Evolutionary conservation across 768 basidiomycete species (phyloP).

Genomic region (Gymnopilus junonius): DNA sequence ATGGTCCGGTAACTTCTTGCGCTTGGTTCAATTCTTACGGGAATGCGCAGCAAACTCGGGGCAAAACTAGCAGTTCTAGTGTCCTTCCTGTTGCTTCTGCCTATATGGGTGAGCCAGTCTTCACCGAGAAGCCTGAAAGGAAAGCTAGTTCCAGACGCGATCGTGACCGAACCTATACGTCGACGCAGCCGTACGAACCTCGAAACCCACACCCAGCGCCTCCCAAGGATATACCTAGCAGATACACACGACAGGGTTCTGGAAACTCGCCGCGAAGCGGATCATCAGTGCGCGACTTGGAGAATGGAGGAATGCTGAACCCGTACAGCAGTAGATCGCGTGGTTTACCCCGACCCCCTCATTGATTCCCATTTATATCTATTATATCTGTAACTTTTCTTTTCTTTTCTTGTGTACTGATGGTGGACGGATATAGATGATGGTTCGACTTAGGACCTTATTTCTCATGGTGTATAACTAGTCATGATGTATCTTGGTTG

Average conservation of each 20-base stretch:
- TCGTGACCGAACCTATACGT: constrained; percentile 16
- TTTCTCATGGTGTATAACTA: constrained; percentile 4
- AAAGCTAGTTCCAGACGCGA: constrained; percentile 29
- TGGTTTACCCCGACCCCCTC: constrained; percentile 17
- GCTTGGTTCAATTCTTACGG: constrained; percentile 71
- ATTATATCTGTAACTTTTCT: constrained; percentile 19
- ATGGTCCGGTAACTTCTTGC: constrained; percentile 68
- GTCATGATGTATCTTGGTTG: neutral
- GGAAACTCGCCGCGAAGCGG: constrained; percentile 38
- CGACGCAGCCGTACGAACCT: constrained; percentile 21
- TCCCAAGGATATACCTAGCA: constrained; percentile 19
- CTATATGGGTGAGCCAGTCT: constrained; percentile 21
- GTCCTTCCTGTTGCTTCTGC: constrained; percentile 40
- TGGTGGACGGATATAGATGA: constrained; percentile 18
- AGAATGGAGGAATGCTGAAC: constrained; percentile 48
- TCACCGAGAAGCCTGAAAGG: constrained; percentile 32
- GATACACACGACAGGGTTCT: constrained; percentile 36
- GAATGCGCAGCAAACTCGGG: constrained; percentile 36
- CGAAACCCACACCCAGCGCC: constrained; percentile 25
- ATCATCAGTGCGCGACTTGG: constrained; percentile 37
- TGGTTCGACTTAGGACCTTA: constrained; percentile 3
- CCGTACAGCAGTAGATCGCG: constrained; percentile 35
- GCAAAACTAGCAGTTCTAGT: constrained; percentile 41
- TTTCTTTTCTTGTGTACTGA: constrained; percentile 23
- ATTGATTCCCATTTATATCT: constrained; percentile 9